Conservation (phyloP, 2,329 filamentous ascomycete genomes). For the Trichoderma simmonsii region DNA sequence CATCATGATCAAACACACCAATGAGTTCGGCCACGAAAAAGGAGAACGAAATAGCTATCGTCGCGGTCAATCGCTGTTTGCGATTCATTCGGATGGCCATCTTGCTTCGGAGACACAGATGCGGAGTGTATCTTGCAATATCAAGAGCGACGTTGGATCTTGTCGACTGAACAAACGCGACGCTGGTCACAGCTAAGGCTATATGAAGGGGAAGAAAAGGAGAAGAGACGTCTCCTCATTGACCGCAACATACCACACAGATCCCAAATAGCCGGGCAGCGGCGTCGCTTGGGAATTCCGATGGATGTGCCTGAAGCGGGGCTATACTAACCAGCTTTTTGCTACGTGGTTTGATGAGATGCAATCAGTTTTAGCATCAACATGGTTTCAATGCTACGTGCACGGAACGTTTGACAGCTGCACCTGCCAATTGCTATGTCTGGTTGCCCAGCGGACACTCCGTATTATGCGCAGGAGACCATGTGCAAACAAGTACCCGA, state of each 20-base stretch:
- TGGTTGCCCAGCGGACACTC: not conserved
- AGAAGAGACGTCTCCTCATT: not conserved
- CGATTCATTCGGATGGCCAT: conserved; percentile 24
- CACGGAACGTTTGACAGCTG: not conserved
- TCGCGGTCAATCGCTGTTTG: conserved; percentile 46
- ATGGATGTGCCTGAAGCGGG: conserved; percentile 8
- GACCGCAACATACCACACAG: not conserved
- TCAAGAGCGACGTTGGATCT: not conserved
- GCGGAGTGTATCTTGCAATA: not conserved
- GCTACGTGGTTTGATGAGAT: not conserved
- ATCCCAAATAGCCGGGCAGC: not conserved
- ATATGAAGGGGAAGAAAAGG: not conserved
- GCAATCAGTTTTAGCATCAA: not conserved
- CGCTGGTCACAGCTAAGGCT: not conserved
- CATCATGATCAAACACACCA: conserved; percentile 32
- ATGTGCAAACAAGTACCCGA: not conserved
- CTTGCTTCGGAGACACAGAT: not conserved
- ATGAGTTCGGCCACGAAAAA: conserved; percentile 53
- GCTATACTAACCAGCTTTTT: not conserved
- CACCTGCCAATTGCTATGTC: not conserved
- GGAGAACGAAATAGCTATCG: conserved; percentile 47
- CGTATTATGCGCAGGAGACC: not conserved
- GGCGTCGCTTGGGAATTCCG: not conserved
- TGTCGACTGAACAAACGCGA: not conserved
- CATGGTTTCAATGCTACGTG: not conserved